Evolutionary conservation across 2,329 filamentous ascomycete genomes (phyloP).

Genomic region (Pseudogymnoascus sp.): DNA sequence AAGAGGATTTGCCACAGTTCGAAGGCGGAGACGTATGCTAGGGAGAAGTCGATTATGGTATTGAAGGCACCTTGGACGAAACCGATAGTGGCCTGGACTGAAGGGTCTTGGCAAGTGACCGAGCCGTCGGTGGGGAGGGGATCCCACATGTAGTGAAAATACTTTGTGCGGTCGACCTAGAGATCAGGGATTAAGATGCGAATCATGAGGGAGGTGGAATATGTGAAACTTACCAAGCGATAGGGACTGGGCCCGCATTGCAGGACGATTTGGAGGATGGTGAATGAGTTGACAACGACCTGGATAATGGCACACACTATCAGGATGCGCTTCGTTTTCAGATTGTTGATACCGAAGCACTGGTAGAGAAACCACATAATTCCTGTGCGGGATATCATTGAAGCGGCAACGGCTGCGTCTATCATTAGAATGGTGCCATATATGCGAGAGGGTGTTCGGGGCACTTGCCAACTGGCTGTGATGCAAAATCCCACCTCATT

Average conservation of each 20-base stretch:
- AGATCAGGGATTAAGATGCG: background rate
- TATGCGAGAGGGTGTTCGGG: background rate
- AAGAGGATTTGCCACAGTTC: slow-evolving; percentile 31
- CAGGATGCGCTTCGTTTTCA: slow-evolving; percentile 25
- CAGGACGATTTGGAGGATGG: slow-evolving; percentile 28
- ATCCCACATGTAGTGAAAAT: slow-evolving; percentile 34
- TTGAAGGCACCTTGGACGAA: slow-evolving; percentile 33
- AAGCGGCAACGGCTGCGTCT: slow-evolving; percentile 24
- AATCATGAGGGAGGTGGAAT: background rate
- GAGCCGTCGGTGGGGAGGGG: slow-evolving; percentile 28
- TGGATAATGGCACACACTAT: slow-evolving; percentile 28
- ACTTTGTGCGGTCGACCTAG: slow-evolving; percentile 21
- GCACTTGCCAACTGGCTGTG: slow-evolving; percentile 17
- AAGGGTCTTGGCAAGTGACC: slow-evolving; percentile 27
- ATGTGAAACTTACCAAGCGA: slow-evolving; percentile 15
- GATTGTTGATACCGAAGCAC: slow-evolving; percentile 28
- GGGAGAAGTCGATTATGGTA: slow-evolving; percentile 27
- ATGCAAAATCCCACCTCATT: slow-evolving; percentile 25
- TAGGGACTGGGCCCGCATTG: slow-evolving; percentile 31
- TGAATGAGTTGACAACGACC: slow-evolving; percentile 27
- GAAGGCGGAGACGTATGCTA: slow-evolving; percentile 26
- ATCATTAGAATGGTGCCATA: slow-evolving; percentile 2
- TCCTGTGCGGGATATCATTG: slow-evolving; percentile 29
- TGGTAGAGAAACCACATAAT: slow-evolving; percentile 32
- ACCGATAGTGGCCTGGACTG: slow-evolving; percentile 29